Evolutionary conservation across 768 basidiomycete genomes (phyloP), one percentile per base, ranked within the genome.

Genomic region (Exidia glandulosa): DNA sequence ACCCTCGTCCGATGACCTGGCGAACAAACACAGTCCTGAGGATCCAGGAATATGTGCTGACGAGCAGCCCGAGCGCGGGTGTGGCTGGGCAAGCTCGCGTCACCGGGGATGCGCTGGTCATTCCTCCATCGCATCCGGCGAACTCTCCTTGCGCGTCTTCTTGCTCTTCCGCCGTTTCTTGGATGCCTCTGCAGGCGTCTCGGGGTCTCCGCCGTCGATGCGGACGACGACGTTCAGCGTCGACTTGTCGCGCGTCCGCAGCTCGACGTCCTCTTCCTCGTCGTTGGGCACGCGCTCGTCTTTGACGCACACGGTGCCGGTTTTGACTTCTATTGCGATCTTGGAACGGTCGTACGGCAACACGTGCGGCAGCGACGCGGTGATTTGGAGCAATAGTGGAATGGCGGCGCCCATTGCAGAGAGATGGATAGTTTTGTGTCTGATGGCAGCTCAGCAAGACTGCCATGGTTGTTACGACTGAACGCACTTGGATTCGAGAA

Each of bases 361-460:
- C 55, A 86, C 83, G 2, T 79, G 76, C 0, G 90, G 88, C 31
- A 94, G 76, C 25, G 89, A 85, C 4, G 85, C 79, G 13, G 80
- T 73, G 14, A 95, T 77, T 54, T 83, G 82, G 31, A 87, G 72
- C 27, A 91, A 81, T 65, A 85, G 85, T 2, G 92, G 90, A 60
- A 94, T 93, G 1, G 93, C 90, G 3, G 92, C 92, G 29, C 90
- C 92, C 84, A 94, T 87, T 5, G 89, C 92, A 61, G 80, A 83
- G 48, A 94, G 71, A 69, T 85, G 81, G 32, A 94, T 71, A 3
- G 81, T 83, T 63, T 86, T 86, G 67, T 88, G 85, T 34, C 88
- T 90, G 64, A 3, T 2, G n/a, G 2, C 41, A 16, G 56, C 37
- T 34, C 32, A 32, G 19, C 3, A 14, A 32, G 25, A 25, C 3